Evolutionary conservation across 2,329 filamentous ascomycete genomes (phyloP).

Genomic region (Cadophora gregata): DNA sequence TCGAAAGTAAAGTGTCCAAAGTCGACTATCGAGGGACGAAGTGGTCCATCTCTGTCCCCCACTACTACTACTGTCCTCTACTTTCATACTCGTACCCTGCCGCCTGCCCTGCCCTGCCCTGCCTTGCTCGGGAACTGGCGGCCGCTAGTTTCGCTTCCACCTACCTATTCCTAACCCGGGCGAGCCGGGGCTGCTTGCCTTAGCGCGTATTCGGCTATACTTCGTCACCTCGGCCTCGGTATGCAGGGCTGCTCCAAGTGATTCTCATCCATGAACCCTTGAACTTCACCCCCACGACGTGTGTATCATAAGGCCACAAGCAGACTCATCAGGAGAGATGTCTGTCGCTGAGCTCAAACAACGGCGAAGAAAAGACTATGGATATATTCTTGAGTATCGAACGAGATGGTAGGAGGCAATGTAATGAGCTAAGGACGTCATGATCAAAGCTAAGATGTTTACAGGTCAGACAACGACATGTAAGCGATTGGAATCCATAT

Average conservation of each 20-base stretch:
- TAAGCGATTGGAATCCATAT: not conserved
- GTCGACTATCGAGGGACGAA: not conserved
- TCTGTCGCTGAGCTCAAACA: slow-evolving; percentile 57
- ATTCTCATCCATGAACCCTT: not conserved
- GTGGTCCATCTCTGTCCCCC: not conserved
- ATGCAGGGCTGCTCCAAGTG: not conserved
- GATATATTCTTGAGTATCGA: slow-evolving; percentile 79
- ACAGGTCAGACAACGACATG: slow-evolving; percentile 89
- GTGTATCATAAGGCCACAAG: not conserved
- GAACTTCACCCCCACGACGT: not conserved
- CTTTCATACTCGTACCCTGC: not conserved
- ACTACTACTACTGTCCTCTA: too few species aligned
- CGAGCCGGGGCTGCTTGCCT: not conserved
- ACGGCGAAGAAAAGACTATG: slow-evolving; percentile 74
- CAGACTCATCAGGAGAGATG: slow-evolving; percentile 29
- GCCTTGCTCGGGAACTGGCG: not conserved
- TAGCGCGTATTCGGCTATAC: not conserved
- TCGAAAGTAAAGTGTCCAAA: not conserved
- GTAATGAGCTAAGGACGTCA: slow-evolving; percentile 7
- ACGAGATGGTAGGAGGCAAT: slow-evolving; percentile 73
- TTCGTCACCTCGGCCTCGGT: not conserved
- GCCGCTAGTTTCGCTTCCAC: not conserved
- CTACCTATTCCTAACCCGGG: not conserved
- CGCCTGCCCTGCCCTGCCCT: too few species aligned
- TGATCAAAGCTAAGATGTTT: not conserved